Evolutionary conservation across 495 filamentous ascomycete species (phyloP), one percentile per base, ranked within the genome.

Genomic region (Monascus purpureus): DNA sequence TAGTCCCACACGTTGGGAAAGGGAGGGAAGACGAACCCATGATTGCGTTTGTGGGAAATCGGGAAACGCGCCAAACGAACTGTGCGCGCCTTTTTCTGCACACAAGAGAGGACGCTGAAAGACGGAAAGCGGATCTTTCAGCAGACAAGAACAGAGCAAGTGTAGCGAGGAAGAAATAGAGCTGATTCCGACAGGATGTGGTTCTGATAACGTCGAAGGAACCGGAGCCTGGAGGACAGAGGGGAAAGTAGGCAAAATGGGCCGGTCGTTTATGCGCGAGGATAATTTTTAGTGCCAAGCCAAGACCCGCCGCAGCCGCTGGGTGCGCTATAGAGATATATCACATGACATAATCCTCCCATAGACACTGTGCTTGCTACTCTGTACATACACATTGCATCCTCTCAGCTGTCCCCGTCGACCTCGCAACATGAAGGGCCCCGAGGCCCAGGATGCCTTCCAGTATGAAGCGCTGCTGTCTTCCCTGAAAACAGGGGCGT

Each of bases 1-100:
- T 15, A 18, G 19, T 29, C 28, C n/a, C n/a, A n/a, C n/a, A 25
- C 26, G 34, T 39, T 30, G 32, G 18, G 36, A 25, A 36, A 23
- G 25, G 28, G 33, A 33, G 47, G 50, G 35, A 39, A 39, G 44
- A 66, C 80, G 57, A 65, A 90, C 83, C 78, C 83, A 92, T 92
- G 76, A 77, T 87, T 85, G 77, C 74, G 77, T 71, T 61, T 53
- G 33, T 42, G 42, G 40, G 41, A 41, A 39, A 34, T 40, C 30
- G 42, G 41, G 61, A 58, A 65, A 62, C 57, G 62, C 62, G 62
- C 62, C 41, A 50, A 22, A 44, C 45, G 40, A 43, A 38, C 50
- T 60, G 53, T 61, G 62, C 60, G 60, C 62, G 60, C 20, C 4
- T 22, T 50, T 55, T 62, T 50, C 43, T 45, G 41, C 45, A 42